Percentiles rank a stretch among this genome's conserved stretches.
These are phyloP conservation scores for Phytophthora multivora DNA, from an alignment of 352 stramenopile genomes.

Conservation along the genomic window DNA sequence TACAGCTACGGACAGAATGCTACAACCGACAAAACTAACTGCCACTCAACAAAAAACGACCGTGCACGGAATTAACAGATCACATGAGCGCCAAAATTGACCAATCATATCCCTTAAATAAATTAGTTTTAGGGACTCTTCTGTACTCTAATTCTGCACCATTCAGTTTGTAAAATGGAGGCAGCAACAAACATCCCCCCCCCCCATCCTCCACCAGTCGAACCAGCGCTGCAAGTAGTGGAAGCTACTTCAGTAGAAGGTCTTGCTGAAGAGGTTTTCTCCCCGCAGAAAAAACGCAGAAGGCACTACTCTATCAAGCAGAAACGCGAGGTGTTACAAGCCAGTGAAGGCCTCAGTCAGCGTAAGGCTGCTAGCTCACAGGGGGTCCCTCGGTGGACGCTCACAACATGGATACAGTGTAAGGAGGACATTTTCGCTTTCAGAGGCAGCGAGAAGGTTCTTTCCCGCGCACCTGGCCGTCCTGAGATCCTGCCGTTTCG, in stretches of 20 bases:
- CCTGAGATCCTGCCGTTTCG: constrained; percentile 12
- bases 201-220: too few relatives aligned
- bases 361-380: neutral
- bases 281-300: too few relatives aligned
- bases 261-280: too few relatives aligned
- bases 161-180: neutral
- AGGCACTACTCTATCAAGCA: neutral
- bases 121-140: too few relatives aligned
- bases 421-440: constrained; percentile 2
- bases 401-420: neutral
- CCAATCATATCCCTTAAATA: too few relatives aligned
- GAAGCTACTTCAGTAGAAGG: too few relatives aligned
- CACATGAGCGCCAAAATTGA: too few relatives aligned
- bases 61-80: too few relatives aligned
- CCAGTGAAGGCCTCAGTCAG: neutral
- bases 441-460: constrained; percentile 6
- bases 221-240: too few relatives aligned
- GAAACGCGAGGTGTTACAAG: too few relatives aligned
- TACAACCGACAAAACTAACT: neutral
- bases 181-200: neutral
- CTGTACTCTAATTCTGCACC: neutral
- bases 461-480: neutral
- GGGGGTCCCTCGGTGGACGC: constrained; percentile 2
- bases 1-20: constrained; percentile 3
- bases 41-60: too few relatives aligned